Evolutionary conservation across 306 rosid species (phyloP).

Genomic region (Hylodesmum podocarpum): DNA sequence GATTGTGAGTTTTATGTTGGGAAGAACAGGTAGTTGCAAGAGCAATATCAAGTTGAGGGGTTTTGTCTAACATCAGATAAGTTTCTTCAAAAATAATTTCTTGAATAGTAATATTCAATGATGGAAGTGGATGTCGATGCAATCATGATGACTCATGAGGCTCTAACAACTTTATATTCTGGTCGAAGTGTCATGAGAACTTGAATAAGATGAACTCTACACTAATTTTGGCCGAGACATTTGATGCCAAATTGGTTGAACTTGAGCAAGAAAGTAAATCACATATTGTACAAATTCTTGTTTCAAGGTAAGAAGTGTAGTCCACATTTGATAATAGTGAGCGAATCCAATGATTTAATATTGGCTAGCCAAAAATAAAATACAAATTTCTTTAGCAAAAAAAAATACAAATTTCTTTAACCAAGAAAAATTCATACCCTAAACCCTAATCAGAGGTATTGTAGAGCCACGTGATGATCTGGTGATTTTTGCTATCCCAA

Average conservation of each 20-base stretch:
- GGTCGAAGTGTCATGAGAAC: not conserved
- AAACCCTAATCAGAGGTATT: too few relatives aligned
- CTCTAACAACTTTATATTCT: not conserved
- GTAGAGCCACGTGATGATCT: not conserved
- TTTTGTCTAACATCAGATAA: not conserved
- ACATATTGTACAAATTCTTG: not conserved
- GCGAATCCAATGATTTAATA: not conserved
- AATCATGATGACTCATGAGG: not conserved
- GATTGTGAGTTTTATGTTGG: not conserved
- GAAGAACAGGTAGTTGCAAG: not conserved
- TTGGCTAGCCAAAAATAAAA: not conserved
- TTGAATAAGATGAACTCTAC: not conserved
- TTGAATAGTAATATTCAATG: not conserved
- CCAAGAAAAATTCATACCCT: too few relatives aligned
- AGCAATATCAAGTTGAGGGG: not conserved
- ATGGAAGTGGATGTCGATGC: not conserved
- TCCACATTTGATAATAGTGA: not conserved
- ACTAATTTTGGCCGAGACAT: not conserved
- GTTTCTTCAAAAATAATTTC: not conserved
- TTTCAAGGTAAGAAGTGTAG: not conserved
- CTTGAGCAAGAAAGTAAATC: not conserved
- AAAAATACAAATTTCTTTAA: not conserved
- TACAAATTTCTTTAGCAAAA: not conserved
- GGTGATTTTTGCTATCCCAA: not conserved
- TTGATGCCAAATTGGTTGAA: too few relatives aligned